Evolutionary conservation across 2,329 filamentous ascomycete genomes (phyloP), one percentile per base, ranked within the genome.

Genomic region (Pseudocercospora fijiensis): DNA sequence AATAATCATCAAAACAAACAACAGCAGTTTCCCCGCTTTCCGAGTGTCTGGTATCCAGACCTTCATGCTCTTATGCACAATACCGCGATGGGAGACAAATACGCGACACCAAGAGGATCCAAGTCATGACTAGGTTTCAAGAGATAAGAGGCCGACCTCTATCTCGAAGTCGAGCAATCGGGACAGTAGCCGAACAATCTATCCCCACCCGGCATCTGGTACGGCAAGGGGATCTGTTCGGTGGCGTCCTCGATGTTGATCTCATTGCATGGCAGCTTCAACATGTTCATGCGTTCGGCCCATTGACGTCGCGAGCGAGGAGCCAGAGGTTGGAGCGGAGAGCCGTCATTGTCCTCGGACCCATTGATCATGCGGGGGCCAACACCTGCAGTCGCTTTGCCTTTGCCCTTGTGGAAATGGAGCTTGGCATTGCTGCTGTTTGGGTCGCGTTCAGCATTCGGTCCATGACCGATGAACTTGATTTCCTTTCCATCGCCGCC

Each of bases 401-500:
- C 53, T 51, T 57, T 56, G 45, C 58, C 60, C 13, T 27, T 45
- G n/a, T 24, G 57, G 52, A 61, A 66, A 30, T 65, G 53, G 58
- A 69, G 69, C 43, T 70, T 68, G 47, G 72, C 65, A 8, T 68
- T 68, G 11, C 56, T 66, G n/a, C 57, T 66, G 59, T 71, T 66
- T 1, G 73, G 69, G 33, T 72, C 66, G 28, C 65, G 68, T 65
- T 76, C 74, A 16, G 74, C 74, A 47, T 73, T 65, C 3, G 74
- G 68, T 16, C 74, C 74, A 57, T 72, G 65, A 27, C 75, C 74
- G 13, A 65, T 61, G 62, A 76, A 77, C 22, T 68, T 67, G 67
- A 77, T 77, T 69, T 77, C 75, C 20, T 67, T 67, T 8, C 75
- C 75, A 59, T 76, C 75, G 24, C 75, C 73, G 26, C 75, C 75